These are phyloP conservation scores for Trichoderma reesei DNA, from an alignment of 495 filamentous ascomycete genomes.

Conservation along the genomic window DNA sequence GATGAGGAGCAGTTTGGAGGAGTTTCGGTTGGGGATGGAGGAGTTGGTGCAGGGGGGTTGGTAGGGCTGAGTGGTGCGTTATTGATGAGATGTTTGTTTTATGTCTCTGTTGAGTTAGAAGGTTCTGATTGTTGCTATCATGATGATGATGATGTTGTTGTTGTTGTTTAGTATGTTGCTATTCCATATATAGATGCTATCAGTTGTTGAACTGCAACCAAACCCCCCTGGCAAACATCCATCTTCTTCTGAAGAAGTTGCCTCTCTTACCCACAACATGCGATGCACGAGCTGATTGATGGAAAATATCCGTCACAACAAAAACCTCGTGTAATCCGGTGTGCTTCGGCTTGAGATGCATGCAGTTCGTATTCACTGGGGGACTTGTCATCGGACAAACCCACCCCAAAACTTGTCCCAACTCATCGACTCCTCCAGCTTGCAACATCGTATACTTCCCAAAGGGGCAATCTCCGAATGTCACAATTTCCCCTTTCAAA, in stretches of 20 bases:
- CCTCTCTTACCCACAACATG: too few species aligned
- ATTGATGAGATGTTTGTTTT: background rate
- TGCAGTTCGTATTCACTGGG: too few species aligned
- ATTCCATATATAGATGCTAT: too few species aligned
- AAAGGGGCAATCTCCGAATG: background rate
- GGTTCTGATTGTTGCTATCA: background rate
- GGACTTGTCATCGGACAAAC: too few species aligned
- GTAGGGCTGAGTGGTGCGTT: background rate
- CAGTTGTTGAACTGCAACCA: too few species aligned
- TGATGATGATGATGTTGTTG: background rate
- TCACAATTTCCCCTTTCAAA: background rate
- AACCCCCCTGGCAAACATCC: too few species aligned
- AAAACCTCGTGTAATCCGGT: too few species aligned
- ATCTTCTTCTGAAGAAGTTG: too few species aligned
- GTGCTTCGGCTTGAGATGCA: too few species aligned
- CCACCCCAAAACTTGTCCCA: background rate
- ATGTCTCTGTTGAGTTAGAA: background rate
- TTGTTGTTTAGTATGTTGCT: too few species aligned
- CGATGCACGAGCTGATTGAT: too few species aligned
- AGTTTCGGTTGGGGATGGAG: background rate
- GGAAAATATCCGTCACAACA: too few species aligned
- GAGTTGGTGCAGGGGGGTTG: background rate
- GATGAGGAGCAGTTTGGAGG: background rate
- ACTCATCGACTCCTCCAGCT: background rate
- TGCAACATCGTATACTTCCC: background rate